Base-by-base conservation (phyloP, 208 protist species). In the Acanthamoeba lugdunensis region DNA sequence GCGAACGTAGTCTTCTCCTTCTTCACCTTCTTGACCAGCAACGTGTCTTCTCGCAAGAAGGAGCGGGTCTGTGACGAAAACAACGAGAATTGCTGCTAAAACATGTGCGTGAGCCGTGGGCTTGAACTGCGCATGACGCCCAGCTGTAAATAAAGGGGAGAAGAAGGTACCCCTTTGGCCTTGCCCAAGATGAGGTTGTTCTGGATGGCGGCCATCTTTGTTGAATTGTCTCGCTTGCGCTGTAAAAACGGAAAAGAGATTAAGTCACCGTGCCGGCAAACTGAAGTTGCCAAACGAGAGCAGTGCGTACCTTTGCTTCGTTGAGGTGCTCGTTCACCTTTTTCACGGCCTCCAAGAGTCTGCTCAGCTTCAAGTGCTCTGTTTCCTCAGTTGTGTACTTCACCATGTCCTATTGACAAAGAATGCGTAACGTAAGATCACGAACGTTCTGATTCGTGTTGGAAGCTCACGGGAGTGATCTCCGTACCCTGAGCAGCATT, bases 271-370 rank as follows among this genome's bases (percentile, higher is more conserved):
- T n/a, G n/a, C n/a, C n/a, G 25, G 23, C 23, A 73, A 73, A n/a
- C 41, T 45, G 41, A 45, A 45, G 41, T 45, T 45, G 65, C 13
- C 65, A 73, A 13, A 28, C 11, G 65, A n/a, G 30, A 73, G 13
- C 65, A 73, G 37, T 8, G 58, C 58, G 28, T 41, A 77, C 69
- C 79, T 90, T 90, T n/a, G 82, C 50, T 41, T 90, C 82, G 33
- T 90, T 90, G 33, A 90, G 58, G 54, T 90, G 82, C 82, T 90
- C 82, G 25, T 90, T 90, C 6, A 69, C 58, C 52, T 90, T 90
- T 28, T 69, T 61, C 82, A 90, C 82, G 8, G 82, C 25, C 41
- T 90, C 82, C 23, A 90, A 65, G 30, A 90, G 82, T 28, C 58
- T 9, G 52, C 82, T 90, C n/a, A 90, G 82, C 52, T 90, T 69